Evolutionary conservation across 805 yeast species (phyloP), one percentile per base, ranked within the genome.

Genomic region (Candida sanyiensis): DNA sequence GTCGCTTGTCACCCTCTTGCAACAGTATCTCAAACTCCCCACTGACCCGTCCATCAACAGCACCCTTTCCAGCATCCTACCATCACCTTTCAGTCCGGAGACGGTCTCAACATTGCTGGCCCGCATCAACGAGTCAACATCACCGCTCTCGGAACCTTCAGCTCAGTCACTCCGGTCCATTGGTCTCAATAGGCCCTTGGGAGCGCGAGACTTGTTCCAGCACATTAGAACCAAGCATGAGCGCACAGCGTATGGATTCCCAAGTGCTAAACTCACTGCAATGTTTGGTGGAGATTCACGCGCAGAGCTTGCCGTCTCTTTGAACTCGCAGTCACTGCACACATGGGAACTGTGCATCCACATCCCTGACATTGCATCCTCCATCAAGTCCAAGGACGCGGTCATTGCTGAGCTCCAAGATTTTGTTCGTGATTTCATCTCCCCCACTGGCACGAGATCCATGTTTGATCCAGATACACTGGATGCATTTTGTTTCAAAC

Each of bases 311-410:
- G 46, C 46, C 5, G 17, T 43, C 12, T 43, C 46, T 2, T 13
- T 43, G 13, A 35, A 40, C 19, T 24, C 39, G 6, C 10, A 19
- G 1, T 19, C 25, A 3, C 24, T 26, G 7, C 33, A 34, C 6
- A 5, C 10, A n/a, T 43, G 46, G 46, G 25, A 33, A 17, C 11
- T 43, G 2, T 26, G 20, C 21, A 37, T 43, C 8, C 46, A 43
- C 22, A 33, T 43, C 7, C 46, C 46, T 11, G 46, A 43, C 28
- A 21, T 43, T 11, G 44, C 42, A 12, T 37, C 44, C 5, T n/a
- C 23, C 7, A 12, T 43, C 3, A 25, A 22, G 12, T 21, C 35
- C 4, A 11, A 28, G 23, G 33, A 28, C 11, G 17, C 17, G 3
- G 4, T 31, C 7, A 27, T 40, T 7, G 7, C 13, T 7, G 20